phyloP scores from a whole-genome alignment of 371 early-diverging fungal species.

The Mucor saturninus region DNA sequence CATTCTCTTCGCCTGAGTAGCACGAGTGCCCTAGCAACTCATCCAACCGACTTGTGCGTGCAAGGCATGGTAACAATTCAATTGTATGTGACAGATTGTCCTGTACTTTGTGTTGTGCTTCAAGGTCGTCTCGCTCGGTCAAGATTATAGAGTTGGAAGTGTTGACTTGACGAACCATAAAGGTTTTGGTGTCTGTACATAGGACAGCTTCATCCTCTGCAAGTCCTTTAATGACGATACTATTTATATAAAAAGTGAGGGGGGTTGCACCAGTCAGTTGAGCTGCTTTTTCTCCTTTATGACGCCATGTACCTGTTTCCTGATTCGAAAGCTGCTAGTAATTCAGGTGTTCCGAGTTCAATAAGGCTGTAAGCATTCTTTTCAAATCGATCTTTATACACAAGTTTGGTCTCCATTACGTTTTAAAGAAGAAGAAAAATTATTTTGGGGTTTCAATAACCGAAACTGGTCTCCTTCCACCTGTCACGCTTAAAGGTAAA shows the following conservation, averaged over 20 bases:
- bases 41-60: constrained; percentile 46
- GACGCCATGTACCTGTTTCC: constrained; percentile 27
- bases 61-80: constrained; percentile 50
- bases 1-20: constrained; percentile 50
- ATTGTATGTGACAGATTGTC: constrained; percentile 47
- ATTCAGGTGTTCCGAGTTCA: constrained; percentile 29
- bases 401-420: constrained; percentile 24
- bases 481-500: no score
- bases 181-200: constrained; percentile 57
- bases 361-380: constrained; percentile 30
- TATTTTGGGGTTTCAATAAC: background rate
- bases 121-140: constrained; percentile 4
- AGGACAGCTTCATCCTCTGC: constrained; percentile 63
- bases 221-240: constrained; percentile 50
- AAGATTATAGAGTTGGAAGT: constrained; percentile 62
- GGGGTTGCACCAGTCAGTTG: background rate
- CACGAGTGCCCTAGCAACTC: constrained; percentile 31
- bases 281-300: background rate
- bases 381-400: constrained; percentile 31
- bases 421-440: background rate
- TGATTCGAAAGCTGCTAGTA: constrained; percentile 32
- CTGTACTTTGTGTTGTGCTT: constrained; percentile 20
- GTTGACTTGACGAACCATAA: constrained; percentile 51
- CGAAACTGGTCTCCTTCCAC: background rate
- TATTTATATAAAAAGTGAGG: background rate